Evolutionary conservation across 805 yeast genomes (phyloP), one percentile per base, ranked within the genome.

Genomic region (Sugiyamaella mastotermitis): DNA sequence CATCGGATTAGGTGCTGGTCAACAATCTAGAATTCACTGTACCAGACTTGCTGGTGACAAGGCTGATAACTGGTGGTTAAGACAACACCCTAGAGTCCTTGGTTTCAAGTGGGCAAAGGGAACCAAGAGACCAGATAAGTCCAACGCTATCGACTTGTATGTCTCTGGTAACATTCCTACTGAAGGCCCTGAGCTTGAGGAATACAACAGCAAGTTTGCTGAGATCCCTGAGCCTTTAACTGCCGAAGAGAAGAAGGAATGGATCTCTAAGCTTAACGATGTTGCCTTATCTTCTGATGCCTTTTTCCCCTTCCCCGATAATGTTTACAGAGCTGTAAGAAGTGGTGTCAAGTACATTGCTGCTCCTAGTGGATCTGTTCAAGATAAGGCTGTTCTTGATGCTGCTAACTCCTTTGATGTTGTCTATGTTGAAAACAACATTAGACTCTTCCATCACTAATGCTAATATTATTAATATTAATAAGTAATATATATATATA

Each of bases 281-380:
- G 99, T 92, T 41, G 87, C 97, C 9, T 72, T 88, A 53, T 82
- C 96, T 13, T 87, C 97, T 3, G 99, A 92, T 62, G 99, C 99
- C 20, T 92, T 92, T 78, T 92, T 92, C 94, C 99, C 99, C 67
- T 92, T 92, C 92, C 92, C 97, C 50, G 99, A 92, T 66, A 92
- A 92, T 60, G 95, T 92, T 52, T 87, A 90, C 78, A 80, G 99
- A 65, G 97, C 97, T 49, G 96, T 80, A 37, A 79, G 84, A 72
- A 82, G 94, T 14, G 99, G 99, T 62, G 99, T 88, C 53, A 86
- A 85, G 65, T 92, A 71, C 69, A 74, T 92, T 60, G 94, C 95
- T 56, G 98, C 99, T 37, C 95, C 99, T 42, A 77, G 94, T 35
- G 99, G 99, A 42, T 86, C 96, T 15, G 96, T 92, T 47, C 90